Evolutionary conservation across 768 basidiomycete genomes (phyloP), one percentile per base, ranked within the genome.

Genomic region (Leccinum fibrillosum): DNA sequence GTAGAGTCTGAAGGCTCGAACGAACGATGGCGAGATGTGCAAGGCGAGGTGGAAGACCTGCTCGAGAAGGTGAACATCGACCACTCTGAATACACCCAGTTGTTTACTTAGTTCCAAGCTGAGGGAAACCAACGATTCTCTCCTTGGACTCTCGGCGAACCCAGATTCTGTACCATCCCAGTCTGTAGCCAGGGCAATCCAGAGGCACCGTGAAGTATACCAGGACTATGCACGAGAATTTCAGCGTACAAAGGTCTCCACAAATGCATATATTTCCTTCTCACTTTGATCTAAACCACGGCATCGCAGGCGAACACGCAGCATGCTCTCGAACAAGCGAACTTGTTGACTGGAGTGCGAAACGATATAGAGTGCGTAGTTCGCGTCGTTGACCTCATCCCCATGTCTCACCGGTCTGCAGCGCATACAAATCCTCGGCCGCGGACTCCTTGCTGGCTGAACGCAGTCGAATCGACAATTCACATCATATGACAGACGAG

Each of bases 401-500:
- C 32, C 37, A 7, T 49, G 17, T 21, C 37, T 39, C 51, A n/a
- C 63, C 48, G 23, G 49, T 51, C 26, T 32, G 17, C 63, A 97
- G 94, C 61, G 90, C 94, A 39, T 95, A 95, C 75, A 94, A 94
- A 72, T 90, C 92, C 6, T 89, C 91, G 17, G 83, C 89, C 13
- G 86, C 91, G 1, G 97, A 98, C 63, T 84, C 91, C 6, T 75
- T 99, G 42, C 78, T 99, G 26, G 85, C 86, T 23, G 97, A 99
- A 74, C 82, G 97, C 48, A 83, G 88, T 4, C 83, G 85, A 60
- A 96, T 98, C 59, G 96, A 98, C 74, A 90, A 86, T 62, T 93
- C 90, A 23, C 95, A 98, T 75, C 79, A 84, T 57, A 98, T 98
- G 95, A 90, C 92, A 19, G 96, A 98, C 68, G 89, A 90, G 44